A percentile compares a stretch with the other conserved stretches of the same genome.
Conservation (phyloP, 106 monocot genomes). For the Triglochin maritima region DNA sequence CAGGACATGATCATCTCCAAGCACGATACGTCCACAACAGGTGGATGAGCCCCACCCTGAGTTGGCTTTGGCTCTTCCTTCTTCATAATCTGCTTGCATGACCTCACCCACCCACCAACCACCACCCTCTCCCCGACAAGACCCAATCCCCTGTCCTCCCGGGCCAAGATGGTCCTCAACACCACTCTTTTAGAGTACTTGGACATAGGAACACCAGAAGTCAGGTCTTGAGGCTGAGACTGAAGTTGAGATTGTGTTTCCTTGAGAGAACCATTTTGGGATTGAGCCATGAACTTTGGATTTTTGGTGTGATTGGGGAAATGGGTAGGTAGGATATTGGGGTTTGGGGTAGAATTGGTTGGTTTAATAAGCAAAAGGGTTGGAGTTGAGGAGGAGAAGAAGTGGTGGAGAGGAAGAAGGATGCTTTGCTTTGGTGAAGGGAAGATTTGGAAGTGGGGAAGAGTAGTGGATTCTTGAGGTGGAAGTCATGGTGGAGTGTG, state of each 20-base stretch:
- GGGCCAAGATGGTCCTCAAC: conserved; percentile 42
- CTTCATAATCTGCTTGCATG: conserved; percentile 20
- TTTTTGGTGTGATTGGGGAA: neutral
- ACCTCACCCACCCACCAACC: conserved; percentile 87
- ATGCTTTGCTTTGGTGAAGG: conserved; percentile 3
- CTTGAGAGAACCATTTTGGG: neutral
- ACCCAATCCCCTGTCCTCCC: conserved; percentile 32
- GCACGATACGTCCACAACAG: conserved; percentile 30
- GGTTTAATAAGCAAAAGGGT: neutral
- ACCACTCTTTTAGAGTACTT: conserved; percentile 53
- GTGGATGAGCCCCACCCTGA: neutral
- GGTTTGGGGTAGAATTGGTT: neutral
- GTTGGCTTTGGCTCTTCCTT: neutral
- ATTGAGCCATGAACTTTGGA: neutral
- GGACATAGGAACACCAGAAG: conserved; percentile 6
- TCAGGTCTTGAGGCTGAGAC: neutral
- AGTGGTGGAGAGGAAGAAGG: neutral
- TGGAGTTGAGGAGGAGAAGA: neutral
- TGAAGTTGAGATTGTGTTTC: neutral
- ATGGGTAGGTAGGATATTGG: neutral
- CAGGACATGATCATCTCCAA: conserved; percentile 34
- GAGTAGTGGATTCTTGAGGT: neutral
- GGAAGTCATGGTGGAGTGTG: neutral
- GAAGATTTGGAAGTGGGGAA: neutral
- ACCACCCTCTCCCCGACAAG: conserved; percentile 48